A percentile compares a stretch with the other conserved stretches of the same genome.
phyloP scores from a whole-genome alignment of 371 early-diverging fungal genomes.

The Mucor circinelloides region DNA sequence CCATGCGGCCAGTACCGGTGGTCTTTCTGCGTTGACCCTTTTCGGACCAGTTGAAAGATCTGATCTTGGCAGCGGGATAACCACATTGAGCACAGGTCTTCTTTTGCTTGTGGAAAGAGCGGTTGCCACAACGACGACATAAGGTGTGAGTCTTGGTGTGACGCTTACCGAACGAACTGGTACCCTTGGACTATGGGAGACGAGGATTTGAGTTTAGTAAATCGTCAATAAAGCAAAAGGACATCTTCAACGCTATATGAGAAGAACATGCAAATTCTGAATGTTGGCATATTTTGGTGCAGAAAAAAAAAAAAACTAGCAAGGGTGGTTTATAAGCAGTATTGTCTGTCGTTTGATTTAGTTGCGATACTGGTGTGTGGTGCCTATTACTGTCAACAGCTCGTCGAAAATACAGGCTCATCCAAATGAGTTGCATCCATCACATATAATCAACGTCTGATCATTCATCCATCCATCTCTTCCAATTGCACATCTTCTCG shows the following conservation, averaged over 20 bases:
- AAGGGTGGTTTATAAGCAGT: not conserved
- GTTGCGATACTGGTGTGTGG: not conserved
- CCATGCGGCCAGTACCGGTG: conserved; percentile 98
- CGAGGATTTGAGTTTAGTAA: not conserved
- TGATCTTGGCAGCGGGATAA: conserved; percentile 97
- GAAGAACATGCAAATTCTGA: not conserved
- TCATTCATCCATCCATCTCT: conserved; percentile 3
- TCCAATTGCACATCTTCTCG: not conserved
- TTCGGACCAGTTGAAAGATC: conserved; percentile 92
- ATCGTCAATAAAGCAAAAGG: not conserved
- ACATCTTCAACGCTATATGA: not conserved
- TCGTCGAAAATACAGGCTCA: not conserved
- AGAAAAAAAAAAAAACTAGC: not conserved
- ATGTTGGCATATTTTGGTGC: not conserved
- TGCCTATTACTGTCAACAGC: not conserved
- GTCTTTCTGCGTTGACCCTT: conserved; percentile 98
- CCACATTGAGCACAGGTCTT: conserved; percentile 98
- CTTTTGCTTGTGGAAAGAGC: conserved; percentile 99
- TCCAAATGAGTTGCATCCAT: not conserved
- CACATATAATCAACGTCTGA: not conserved
- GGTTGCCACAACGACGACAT: conserved; percentile 97
- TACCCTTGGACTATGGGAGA: conserved; percentile 92
- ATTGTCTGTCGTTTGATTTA: not conserved
- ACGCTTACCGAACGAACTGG: conserved; percentile 98
- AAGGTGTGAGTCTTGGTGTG: conserved; percentile 99